Evolutionary conservation across 805 yeast genomes (phyloP).

Genomic region (Saccharomycopsis sp.): DNA sequence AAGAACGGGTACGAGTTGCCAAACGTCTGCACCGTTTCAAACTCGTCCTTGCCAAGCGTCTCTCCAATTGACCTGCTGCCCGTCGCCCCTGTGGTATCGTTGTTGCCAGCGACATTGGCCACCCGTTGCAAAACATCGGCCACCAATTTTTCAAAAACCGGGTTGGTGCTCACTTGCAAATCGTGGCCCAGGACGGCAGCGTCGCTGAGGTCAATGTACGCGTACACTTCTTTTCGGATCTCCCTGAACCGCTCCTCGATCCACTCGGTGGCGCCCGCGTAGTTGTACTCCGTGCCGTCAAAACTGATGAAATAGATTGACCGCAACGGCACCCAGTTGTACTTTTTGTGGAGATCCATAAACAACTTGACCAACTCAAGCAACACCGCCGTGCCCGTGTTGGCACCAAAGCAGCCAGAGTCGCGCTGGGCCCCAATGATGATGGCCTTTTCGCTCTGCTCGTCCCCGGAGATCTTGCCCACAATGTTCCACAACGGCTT

Average conservation of each 20-base stretch:
- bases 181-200: constrained; percentile 45
- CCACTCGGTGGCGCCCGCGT: constrained; percentile 81
- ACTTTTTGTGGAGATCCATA: constrained; percentile 50
- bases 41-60: constrained; percentile 3
- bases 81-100: not conserved
- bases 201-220: constrained; percentile 68
- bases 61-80: not conserved
- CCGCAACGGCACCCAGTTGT: constrained; percentile 77
- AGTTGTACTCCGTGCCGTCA: constrained; percentile 72
- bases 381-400: constrained; percentile 66
- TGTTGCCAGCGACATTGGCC: not conserved
- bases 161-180: constrained; percentile 53
- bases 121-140: constrained; percentile 21
- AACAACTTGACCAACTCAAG: constrained; percentile 64
- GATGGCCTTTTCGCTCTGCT: constrained; percentile 64
- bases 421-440: constrained; percentile 81
- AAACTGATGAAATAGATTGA: constrained; percentile 75
- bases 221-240: constrained; percentile 50
- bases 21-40: constrained; percentile 30
- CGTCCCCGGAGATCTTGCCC: constrained; percentile 71
- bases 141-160: constrained; percentile 41
- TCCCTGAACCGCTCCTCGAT: constrained; percentile 46
- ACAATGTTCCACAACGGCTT: constrained; percentile 74
- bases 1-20: constrained; percentile 68
- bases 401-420: constrained; percentile 67